These are phyloP conservation scores for Erigeron philadelphicus DNA, from an alignment of 140 eudicot species.

Conservation along the genomic window DNA sequence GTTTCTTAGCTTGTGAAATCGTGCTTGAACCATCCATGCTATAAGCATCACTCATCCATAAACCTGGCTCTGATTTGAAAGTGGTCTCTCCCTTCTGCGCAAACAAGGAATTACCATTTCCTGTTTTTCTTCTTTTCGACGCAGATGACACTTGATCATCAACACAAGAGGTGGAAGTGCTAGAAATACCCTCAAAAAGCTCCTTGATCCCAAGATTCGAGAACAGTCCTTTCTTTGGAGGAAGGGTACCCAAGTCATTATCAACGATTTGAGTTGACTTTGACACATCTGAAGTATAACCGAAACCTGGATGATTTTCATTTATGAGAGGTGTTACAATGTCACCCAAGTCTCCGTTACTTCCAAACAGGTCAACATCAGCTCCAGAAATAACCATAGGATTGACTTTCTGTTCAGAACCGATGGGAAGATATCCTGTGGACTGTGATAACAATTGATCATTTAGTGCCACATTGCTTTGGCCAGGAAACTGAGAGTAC, in stretches of 20 bases:
- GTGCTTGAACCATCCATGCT: conserved; percentile 40
- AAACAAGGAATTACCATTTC: conserved; percentile 18
- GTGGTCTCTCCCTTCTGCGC: conserved; percentile 34
- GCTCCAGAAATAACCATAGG: conserved; percentile 27
- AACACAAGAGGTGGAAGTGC: conserved; percentile 42
- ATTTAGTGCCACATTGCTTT: conserved; percentile 30
- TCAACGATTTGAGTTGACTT: conserved; percentile 19
- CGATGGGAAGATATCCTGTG: conserved; percentile 25
- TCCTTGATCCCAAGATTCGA: conserved; percentile 75
- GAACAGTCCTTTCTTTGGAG: conserved; percentile 54
- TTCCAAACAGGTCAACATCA: conserved; percentile 33
- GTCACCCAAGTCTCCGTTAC: conserved; percentile 36
- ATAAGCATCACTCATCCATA: conserved; percentile 39
- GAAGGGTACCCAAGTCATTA: conserved; percentile 22
- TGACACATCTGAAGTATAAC: conserved; percentile 25
- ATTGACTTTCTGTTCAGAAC: conserved; percentile 31
- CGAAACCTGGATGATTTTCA: conserved; percentile 25
- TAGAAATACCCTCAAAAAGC: conserved; percentile 49
- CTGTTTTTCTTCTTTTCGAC: conserved; percentile 52
- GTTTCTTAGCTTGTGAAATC: conserved; percentile 37
- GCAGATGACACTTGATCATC: conserved; percentile 54
- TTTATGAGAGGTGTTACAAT: conserved; percentile 32
- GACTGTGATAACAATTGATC: conserved; percentile 34
- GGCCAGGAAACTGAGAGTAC: conserved; percentile 37
- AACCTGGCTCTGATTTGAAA: conserved; percentile 31